These are phyloP conservation scores for Magnolia sinica DNA, from an alignment of 164 flowering plant species.

Conservation along the genomic window DNA sequence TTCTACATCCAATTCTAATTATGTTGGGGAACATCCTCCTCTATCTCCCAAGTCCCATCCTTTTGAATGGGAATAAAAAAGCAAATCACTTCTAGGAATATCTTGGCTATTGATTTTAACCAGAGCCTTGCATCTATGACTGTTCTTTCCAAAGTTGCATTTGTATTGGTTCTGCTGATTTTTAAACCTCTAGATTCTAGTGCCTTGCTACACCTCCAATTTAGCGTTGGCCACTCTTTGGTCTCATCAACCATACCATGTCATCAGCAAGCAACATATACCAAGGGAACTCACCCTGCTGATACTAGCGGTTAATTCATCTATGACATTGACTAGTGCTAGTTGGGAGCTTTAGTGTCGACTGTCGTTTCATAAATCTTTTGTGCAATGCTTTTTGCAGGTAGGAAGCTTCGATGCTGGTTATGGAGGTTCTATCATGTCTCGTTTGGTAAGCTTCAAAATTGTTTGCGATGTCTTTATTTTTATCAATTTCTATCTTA, in stretches of 20 bases:
- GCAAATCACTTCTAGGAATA: too few relatives aligned
- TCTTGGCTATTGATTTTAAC: too few relatives aligned
- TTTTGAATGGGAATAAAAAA: too few relatives aligned
- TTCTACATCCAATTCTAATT: neutral
- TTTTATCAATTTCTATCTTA: neutral
- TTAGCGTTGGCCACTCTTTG: too few relatives aligned
- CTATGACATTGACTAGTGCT: neutral
- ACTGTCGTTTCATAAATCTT: neutral
- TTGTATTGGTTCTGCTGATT: too few relatives aligned
- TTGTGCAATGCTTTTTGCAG: constrained; percentile 30
- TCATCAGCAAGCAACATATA: too few relatives aligned
- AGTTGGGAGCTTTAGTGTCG: neutral
- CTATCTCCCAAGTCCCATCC: neutral
- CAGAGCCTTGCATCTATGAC: too few relatives aligned
- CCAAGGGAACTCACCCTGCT: neutral
- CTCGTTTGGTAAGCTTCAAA: constrained; percentile 73
- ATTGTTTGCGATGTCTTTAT: neutral
- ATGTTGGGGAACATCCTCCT: neutral
- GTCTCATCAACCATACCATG: too few relatives aligned
- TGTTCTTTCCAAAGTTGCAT: too few relatives aligned
- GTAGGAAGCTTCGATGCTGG: constrained; percentile 99
- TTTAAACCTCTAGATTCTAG: too few relatives aligned
- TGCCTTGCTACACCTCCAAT: too few relatives aligned
- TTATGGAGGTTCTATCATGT: constrained; percentile 94
- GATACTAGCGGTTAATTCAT: neutral